Conservation (phyloP, 345 rosid genomes). For the Arabidopsis thaliana region DNA sequence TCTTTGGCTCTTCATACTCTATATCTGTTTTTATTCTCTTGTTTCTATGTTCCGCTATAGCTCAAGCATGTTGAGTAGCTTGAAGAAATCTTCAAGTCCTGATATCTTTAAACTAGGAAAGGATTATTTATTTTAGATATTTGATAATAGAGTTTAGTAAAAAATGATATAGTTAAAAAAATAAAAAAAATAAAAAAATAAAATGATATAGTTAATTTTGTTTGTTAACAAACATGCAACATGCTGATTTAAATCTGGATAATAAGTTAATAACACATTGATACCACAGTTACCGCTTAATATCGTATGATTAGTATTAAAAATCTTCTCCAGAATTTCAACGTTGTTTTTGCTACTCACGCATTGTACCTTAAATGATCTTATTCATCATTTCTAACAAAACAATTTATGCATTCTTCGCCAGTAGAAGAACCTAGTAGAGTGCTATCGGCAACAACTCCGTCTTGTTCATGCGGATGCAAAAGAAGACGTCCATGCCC, state of each 20-base stretch:
- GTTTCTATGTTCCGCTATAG: not conserved
- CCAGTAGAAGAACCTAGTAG: not conserved
- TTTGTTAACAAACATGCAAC: no score
- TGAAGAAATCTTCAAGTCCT: not conserved
- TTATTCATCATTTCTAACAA: not conserved
- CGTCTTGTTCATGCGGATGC: not conserved
- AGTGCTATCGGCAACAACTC: not conserved
- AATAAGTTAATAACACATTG: no score
- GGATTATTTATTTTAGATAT: not conserved
- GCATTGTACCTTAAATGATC: not conserved
- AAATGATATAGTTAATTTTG: not conserved
- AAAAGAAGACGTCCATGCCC: not conserved
- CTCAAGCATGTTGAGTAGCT: not conserved
- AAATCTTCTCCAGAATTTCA: no score
- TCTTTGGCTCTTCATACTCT: not conserved
- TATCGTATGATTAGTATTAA: no score
- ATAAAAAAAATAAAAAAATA: no score
- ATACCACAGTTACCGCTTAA: no score
- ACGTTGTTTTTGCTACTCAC: no score
- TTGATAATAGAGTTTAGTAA: not conserved
- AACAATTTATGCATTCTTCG: not conserved
- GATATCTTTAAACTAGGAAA: not conserved
- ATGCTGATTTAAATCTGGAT: no score
- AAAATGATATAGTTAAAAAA: not conserved
- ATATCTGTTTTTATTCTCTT: not conserved